Conservation (phyloP, 148 eudicot species). For the Camellia lanceoleosa region DNA sequence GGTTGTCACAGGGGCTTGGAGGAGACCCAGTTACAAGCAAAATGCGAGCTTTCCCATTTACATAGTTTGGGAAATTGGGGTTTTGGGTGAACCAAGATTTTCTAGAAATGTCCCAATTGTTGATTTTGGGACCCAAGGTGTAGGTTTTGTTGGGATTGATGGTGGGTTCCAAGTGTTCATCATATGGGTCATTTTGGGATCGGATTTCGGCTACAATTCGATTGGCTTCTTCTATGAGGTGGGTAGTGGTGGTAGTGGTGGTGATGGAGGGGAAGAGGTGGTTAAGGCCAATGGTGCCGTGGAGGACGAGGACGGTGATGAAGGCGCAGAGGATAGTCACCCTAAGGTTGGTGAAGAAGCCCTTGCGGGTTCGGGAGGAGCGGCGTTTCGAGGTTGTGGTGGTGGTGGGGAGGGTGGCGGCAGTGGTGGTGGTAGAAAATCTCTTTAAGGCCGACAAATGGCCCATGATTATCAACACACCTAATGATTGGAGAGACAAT, state of each 20-base stretch:
- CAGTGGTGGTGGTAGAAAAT: not conserved
- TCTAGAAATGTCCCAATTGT: conserved; percentile 55
- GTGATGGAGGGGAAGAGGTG: conserved; percentile 20
- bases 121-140: conserved; percentile 58
- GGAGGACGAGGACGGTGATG: conserved; percentile 54
- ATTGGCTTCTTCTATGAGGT: conserved; percentile 41
- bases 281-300: conserved; percentile 60
- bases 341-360: conserved; percentile 40
- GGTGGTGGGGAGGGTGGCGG: conserved; percentile 8
- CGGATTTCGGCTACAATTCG: conserved; percentile 52
- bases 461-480: not conserved
- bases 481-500: not conserved
- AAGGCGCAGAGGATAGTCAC: conserved; percentile 50
- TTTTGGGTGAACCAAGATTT: conserved; percentile 38
- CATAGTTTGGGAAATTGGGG: conserved; percentile 38
- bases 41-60: conserved; percentile 46
- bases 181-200: conserved; percentile 34
- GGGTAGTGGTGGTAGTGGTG: conserved; percentile 19
- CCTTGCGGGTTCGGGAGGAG: conserved; percentile 30
- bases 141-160: conserved; percentile 39
- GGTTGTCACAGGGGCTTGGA: conserved; percentile 77
- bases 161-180: conserved; percentile 21
- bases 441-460: not conserved
- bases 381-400: conserved; percentile 14
- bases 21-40: conserved; percentile 72